Evolutionary conservation across 306 rosid genomes (phyloP), one percentile per base, ranked within the genome.

Genomic region (Trifolium subterraneum): DNA sequence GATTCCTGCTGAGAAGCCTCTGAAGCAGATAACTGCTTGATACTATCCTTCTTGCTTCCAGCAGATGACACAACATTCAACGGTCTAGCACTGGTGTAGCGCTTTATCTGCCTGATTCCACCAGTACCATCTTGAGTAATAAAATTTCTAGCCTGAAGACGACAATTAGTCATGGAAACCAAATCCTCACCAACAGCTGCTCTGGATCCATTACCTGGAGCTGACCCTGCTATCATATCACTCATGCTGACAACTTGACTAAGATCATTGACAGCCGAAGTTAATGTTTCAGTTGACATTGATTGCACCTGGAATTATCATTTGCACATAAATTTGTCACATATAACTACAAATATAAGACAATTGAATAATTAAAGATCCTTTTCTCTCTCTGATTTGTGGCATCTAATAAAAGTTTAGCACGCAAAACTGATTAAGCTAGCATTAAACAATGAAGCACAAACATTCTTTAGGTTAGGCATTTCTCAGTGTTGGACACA

Each of bases 141-240:
- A 61, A 82, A 81, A 73, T 87, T 90, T 86, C 89, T 88, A 47
- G 90, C 93, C 73, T 88, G 96, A 52, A 88, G 82, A 58, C 95
- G 97, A 79, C 96, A 94, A 67, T 86, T 88, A 22, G 96, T 94
- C 95, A 91, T 83, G 81, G 95, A 92, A 86, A 86, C 97, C 88
- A 94, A 79, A 79, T 94, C 96, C 87, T 94, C 99, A 54, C 97
- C 97, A 77, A 94, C 89, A 60, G 99, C 95, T 73, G 97, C 97
- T 87, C 95, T 86, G 51, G 97, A 94, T 82, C 97, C 97, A 83
- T 88, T 90, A 13, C 93, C 96, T 15, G 96, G 99, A 15, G 96
- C 93, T 44, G 99, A 90, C 80, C 95, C 97, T 70, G 97, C 96
- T 83, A 92, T 90, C 78, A 89, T 90, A 85, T 94, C 99, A 82